Evolutionary conservation across 176 grass and related monocot genomes (phyloP).

Genomic region (Oryza nivara): DNA sequence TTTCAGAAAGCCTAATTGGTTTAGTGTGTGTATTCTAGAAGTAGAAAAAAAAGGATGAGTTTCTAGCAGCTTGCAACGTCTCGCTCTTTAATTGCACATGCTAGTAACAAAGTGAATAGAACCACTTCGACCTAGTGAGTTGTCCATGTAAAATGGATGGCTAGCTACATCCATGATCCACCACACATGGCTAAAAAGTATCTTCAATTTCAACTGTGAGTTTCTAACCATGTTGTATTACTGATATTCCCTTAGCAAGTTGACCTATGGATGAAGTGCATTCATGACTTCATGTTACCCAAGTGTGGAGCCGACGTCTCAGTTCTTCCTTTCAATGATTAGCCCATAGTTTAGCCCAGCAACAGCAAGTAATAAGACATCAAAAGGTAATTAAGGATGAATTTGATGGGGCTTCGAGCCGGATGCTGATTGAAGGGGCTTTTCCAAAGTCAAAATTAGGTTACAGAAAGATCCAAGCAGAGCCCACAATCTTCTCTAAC

Average conservation of each 20-base stretch:
- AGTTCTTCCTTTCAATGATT: not conserved
- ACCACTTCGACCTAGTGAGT: not conserved
- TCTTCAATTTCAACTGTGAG: constrained; percentile 2
- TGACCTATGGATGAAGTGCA: constrained; percentile 32
- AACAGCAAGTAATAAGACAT: not conserved
- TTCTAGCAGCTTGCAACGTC: not conserved
- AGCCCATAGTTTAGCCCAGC: not conserved
- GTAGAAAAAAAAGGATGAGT: not conserved
- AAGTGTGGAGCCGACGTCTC: not conserved
- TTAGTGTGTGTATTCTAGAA: not conserved
- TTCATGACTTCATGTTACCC: constrained; percentile 14
- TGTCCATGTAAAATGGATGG: too few relatives aligned
- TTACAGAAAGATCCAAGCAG: constrained; percentile 25
- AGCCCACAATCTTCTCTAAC: constrained; percentile 8
- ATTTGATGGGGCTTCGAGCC: constrained; percentile 28
- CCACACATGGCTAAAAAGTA: not conserved
- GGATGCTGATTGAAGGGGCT: constrained; percentile 4
- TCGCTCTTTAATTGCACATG: not conserved
- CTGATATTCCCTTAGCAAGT: not conserved
- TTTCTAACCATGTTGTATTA: not conserved
- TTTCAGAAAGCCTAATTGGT: too few relatives aligned
- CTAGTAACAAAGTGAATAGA: not conserved
- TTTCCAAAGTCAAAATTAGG: constrained; percentile 35
- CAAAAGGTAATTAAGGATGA: not conserved
- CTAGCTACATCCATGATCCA: not conserved